Conservation (phyloP, 768 basidiomycete species). For the Cubamyces sp. region DNA sequence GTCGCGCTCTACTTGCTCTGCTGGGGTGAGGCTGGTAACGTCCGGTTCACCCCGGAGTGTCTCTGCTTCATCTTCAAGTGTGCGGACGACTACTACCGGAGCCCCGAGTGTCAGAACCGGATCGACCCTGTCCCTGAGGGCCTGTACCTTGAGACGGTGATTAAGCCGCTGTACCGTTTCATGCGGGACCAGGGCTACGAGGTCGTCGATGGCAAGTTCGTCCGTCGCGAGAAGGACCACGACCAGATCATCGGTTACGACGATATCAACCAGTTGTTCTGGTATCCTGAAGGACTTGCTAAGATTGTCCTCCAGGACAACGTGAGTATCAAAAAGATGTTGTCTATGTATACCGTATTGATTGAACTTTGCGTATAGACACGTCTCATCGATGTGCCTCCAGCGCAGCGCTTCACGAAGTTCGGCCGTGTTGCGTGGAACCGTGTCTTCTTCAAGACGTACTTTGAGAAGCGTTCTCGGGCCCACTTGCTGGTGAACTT, state of each 20-base stretch:
- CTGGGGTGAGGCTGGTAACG: slow-evolving; percentile 98
- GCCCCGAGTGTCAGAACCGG: slow-evolving; percentile 94
- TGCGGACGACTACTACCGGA: slow-evolving; percentile 99
- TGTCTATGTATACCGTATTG: neutral
- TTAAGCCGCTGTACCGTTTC: slow-evolving; percentile 95
- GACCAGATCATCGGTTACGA: slow-evolving; percentile 98
- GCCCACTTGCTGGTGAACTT: slow-evolving; percentile 98
- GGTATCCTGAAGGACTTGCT: slow-evolving; percentile 98
- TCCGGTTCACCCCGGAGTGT: slow-evolving; percentile 95
- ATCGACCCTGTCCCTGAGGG: slow-evolving; percentile 94
- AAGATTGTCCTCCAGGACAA: slow-evolving; percentile 89
- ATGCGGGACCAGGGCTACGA: slow-evolving; percentile 98
- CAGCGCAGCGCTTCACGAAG: slow-evolving; percentile 92
- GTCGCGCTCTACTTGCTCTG: slow-evolving; percentile 94
- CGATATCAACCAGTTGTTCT: slow-evolving; percentile 99
- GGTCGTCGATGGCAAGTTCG: slow-evolving; percentile 92
- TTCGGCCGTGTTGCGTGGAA: slow-evolving; percentile 93
- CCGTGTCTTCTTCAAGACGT: slow-evolving; percentile 98
- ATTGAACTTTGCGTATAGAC: slow-evolving; percentile 51
- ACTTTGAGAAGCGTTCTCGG: slow-evolving; percentile 92
- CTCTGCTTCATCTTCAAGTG: slow-evolving; percentile 99
- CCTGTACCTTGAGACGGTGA: slow-evolving; percentile 85
- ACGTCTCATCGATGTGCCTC: slow-evolving; percentile 88
- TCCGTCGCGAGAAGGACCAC: slow-evolving; percentile 93
- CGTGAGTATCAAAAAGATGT: slow-evolving; percentile 47